phyloP scores from a whole-genome alignment of 2,329 filamentous ascomycete species.

The Colletotrichum falcatum region DNA sequence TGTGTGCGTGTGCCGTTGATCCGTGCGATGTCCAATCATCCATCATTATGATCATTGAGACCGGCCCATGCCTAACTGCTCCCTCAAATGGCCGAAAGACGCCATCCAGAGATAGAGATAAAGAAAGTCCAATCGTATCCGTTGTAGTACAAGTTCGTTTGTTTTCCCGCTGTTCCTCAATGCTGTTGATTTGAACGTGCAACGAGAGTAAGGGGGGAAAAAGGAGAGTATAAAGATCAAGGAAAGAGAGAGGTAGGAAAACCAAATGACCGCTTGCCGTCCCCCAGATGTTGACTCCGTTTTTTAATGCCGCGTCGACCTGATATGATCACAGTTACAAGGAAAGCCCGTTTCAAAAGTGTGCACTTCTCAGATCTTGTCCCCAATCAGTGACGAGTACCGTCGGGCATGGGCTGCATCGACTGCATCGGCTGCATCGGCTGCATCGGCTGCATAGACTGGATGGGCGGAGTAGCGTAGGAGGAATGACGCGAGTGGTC shows the following conservation, averaged over 20 bases:
- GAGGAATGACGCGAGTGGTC: slow-evolving; percentile 32
- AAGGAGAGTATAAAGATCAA: slow-evolving; percentile 6
- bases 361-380: slow-evolving; percentile 31
- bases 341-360: slow-evolving; percentile 37
- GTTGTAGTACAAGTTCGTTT: slow-evolving; percentile 3
- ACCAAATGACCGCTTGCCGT: slow-evolving; percentile 41
- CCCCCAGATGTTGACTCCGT: slow-evolving; percentile 35
- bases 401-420: slow-evolving; percentile 24
- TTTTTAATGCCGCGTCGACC: slow-evolving; percentile 33
- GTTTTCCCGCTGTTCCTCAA: slow-evolving; percentile 30
- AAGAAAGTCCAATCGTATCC: slow-evolving; percentile 36
- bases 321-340: slow-evolving; percentile 33
- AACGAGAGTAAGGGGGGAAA: slow-evolving; percentile 24
- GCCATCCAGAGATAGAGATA: slow-evolving; percentile 11
- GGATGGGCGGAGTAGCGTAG: slow-evolving; percentile 28
- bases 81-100: slow-evolving; percentile 10
- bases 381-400: slow-evolving; percentile 33
- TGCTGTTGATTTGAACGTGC: slow-evolving; percentile 18
- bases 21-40: slow-evolving; percentile 40
- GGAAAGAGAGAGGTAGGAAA: slow-evolving; percentile 26
- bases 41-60: slow-evolving; percentile 27
- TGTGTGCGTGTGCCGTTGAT: slow-evolving; percentile 38
- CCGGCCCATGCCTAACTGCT: slow-evolving; percentile 7
- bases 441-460: slow-evolving; percentile 35
- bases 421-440: slow-evolving; percentile 30